Conservation (phyloP, 1,284 basidiomycete genomes). For the Wallemia hederae region DNA sequence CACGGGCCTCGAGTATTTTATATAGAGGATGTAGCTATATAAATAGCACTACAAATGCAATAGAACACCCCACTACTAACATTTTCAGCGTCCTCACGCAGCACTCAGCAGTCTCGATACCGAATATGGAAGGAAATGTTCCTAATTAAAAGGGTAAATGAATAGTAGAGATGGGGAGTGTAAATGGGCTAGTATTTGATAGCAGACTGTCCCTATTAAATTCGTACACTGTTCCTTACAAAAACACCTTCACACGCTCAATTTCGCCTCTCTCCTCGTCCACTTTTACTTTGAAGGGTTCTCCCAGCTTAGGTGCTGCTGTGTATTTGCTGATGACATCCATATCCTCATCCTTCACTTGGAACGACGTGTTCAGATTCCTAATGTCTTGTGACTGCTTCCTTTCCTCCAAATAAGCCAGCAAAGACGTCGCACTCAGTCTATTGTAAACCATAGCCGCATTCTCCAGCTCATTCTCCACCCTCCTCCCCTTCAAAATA, state of each 20-base stretch:
- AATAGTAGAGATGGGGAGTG: too few species aligned
- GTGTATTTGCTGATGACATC: not conserved
- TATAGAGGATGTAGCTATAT: too few species aligned
- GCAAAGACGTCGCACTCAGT: not conserved
- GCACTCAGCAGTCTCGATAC: too few species aligned
- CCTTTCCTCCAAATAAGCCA: not conserved
- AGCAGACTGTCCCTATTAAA: not conserved
- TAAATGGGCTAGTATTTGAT: too few species aligned
- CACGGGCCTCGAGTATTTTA: not conserved
- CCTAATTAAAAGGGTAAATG: too few species aligned
- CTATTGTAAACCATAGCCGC: not conserved
- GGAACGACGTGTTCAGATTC: not conserved
- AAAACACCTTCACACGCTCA: not conserved
- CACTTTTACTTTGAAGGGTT: not conserved
- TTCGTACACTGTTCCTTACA: not conserved
- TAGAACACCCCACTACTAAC: too few species aligned
- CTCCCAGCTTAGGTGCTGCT: not conserved
- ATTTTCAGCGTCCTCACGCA: too few species aligned
- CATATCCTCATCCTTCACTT: not conserved
- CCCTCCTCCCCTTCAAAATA: not conserved
- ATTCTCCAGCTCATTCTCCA: not conserved
- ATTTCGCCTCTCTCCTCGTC: not conserved
- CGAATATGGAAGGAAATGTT: too few species aligned
- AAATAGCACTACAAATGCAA: too few species aligned
- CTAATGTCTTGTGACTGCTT: not conserved